These are phyloP conservation scores for Fraxinus nigra DNA, from an alignment of 305 asterid species.

Conservation along the genomic window DNA sequence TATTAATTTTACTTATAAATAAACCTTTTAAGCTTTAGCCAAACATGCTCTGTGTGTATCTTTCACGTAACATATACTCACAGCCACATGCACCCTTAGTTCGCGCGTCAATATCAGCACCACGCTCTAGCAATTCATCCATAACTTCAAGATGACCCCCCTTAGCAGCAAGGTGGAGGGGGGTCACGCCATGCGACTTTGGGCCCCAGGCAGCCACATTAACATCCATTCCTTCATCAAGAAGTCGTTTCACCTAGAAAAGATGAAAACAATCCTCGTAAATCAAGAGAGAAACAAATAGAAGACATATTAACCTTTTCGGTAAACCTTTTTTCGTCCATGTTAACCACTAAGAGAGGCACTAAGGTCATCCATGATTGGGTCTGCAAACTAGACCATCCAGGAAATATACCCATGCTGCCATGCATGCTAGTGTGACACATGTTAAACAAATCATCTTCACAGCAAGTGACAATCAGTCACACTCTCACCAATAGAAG, in stretches of 20 bases:
- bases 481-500: background rate
- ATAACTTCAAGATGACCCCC: slow-evolving; percentile 87
- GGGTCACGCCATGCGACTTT: slow-evolving; percentile 82
- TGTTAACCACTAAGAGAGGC: background rate
- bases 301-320: background rate
- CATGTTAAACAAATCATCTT: background rate
- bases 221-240: slow-evolving; percentile 77
- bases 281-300: background rate
- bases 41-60: background rate
- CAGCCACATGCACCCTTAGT: slow-evolving; percentile 97
- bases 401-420: background rate
- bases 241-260: slow-evolving; percentile 77
- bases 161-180: slow-evolving; percentile 96
- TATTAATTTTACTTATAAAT: background rate
- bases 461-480: background rate
- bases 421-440: background rate
- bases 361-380: background rate
- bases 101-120: slow-evolving; percentile 93
- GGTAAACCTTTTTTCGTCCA: background rate
- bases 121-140: slow-evolving; percentile 81
- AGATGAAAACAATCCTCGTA: background rate
- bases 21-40: background rate
- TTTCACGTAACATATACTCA: slow-evolving; percentile 31
- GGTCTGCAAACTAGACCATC: background rate
- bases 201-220: slow-evolving; percentile 93